Percentiles rank a stretch among this genome's conserved stretches.
These are phyloP conservation scores for Colletotrichum karsti DNA, from an alignment of 2,329 filamentous ascomycete genomes.

Conservation along the genomic window DNA sequence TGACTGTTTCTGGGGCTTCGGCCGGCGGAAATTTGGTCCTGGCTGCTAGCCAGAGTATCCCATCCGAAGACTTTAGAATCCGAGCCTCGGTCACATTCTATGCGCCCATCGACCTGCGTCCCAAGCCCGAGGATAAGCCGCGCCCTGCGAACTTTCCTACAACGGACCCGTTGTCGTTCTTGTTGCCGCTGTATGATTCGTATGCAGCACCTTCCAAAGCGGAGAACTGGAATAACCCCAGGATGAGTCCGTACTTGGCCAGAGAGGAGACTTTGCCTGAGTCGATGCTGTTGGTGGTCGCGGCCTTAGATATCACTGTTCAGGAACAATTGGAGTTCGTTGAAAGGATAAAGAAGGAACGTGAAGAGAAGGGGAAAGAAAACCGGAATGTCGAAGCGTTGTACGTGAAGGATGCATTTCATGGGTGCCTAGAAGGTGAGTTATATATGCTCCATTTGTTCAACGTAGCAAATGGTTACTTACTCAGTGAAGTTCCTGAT, in stretches of 20 bases:
- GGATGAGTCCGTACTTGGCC: conserved; percentile 47
- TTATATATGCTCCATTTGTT: neutral
- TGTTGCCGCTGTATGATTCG: conserved; percentile 52
- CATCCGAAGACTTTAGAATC: conserved; percentile 30
- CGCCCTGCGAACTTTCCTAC: conserved; percentile 40
- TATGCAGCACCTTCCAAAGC: conserved; percentile 45
- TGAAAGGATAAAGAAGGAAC: conserved; percentile 35
- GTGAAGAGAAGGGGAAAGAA: conserved; percentile 17
- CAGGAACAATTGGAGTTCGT: conserved; percentile 49
- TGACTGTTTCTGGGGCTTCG: conserved; percentile 54
- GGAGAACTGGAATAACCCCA: conserved; percentile 38
- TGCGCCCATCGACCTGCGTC: conserved; percentile 46
- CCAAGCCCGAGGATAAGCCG: conserved; percentile 49
- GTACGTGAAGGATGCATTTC: conserved; percentile 6
- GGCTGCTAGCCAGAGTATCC: conserved; percentile 34
- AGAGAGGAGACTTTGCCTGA: conserved; percentile 42
- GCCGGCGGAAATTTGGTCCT: conserved; percentile 54
- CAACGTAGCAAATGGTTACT: neutral
- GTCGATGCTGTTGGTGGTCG: conserved; percentile 48
- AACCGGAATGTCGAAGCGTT: neutral
- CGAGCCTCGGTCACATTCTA: conserved; percentile 51
- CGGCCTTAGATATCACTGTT: conserved; percentile 49
- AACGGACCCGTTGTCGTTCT: conserved; percentile 45
- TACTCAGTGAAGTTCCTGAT: neutral
- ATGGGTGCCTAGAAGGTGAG: conserved; percentile 24